A percentile compares a stretch with the other conserved stretches of the same genome.
These are phyloP conservation scores for Stephania japonica DNA, from an alignment of 164 flowering plant genomes.

Conservation along the genomic window DNA sequence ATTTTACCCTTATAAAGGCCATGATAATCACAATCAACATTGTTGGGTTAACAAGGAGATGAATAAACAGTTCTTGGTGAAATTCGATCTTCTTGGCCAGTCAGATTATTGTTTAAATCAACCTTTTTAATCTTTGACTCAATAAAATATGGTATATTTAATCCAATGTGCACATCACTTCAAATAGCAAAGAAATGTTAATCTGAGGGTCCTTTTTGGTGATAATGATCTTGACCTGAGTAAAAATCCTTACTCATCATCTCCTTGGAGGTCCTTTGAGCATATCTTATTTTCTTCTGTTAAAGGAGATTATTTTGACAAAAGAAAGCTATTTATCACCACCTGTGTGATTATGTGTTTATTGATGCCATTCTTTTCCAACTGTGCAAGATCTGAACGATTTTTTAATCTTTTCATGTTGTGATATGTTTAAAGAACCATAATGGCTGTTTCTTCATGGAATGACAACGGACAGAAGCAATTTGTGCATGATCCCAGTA, in stretches of 20 bases:
- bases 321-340: not conserved
- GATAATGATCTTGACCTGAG: not conserved
- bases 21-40: not conserved
- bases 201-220: not conserved
- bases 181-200: not conserved
- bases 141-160: not conserved
- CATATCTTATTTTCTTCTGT: not conserved
- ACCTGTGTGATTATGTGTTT: not conserved
- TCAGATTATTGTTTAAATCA: not conserved
- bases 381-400: not conserved
- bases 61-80: not conserved
- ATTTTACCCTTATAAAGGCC: too few species aligned
- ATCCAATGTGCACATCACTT: not conserved
- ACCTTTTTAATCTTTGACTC: not conserved
- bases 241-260: not conserved
- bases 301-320: not conserved
- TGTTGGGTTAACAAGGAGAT: not conserved
- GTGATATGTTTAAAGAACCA: slow-evolving; percentile 45
- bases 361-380: not conserved
- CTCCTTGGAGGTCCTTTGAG: not conserved
- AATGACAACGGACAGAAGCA: slow-evolving; percentile 99
- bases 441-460: slow-evolving; percentile 99
- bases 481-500: slow-evolving; percentile 92
- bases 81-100: not conserved
- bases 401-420: slow-evolving; percentile 5